Evolutionary conservation across 805 yeast genomes (phyloP).

Genomic region (Zygosaccharomyces gambellarensis): DNA sequence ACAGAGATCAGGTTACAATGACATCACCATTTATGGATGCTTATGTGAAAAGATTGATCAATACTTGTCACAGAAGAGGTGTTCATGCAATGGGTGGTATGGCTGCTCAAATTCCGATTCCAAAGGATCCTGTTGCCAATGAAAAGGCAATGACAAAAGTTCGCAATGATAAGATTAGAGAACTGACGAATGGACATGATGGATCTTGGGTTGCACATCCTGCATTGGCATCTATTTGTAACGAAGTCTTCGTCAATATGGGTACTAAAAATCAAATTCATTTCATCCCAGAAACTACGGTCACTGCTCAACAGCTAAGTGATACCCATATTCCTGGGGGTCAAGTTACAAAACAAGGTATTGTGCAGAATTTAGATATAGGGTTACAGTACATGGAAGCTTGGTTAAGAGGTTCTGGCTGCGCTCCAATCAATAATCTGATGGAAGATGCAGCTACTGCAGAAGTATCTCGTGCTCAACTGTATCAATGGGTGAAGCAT

Average conservation of each 20-base stretch:
- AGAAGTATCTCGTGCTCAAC: constrained; percentile 77
- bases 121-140: constrained; percentile 60
- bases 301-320: constrained; percentile 54
- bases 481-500: constrained; percentile 81
- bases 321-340: constrained; percentile 61
- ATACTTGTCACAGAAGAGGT: constrained; percentile 70
- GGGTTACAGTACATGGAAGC: constrained; percentile 81
- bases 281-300: constrained; percentile 41
- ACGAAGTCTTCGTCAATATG: constrained; percentile 70
- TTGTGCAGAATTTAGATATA: constrained; percentile 64
- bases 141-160: constrained; percentile 67
- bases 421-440: constrained; percentile 78
- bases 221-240: constrained; percentile 68
- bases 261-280: constrained; percentile 76
- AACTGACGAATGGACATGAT: constrained; percentile 75
- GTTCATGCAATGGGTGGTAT: constrained; percentile 89
- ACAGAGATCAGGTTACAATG: constrained; percentile 76
- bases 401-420: constrained; percentile 79
- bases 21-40: constrained; percentile 75
- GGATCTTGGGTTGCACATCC: constrained; percentile 92
- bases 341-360: constrained; percentile 64
- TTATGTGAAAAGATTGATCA: constrained; percentile 67
- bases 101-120: constrained; percentile 86
- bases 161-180: constrained; percentile 68
- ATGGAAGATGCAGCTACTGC: constrained; percentile 93